Percentiles rank a stretch among this genome's conserved stretches.
Conservation (phyloP, 1,284 basidiomycete species). For the Moniliella sp. region DNA sequence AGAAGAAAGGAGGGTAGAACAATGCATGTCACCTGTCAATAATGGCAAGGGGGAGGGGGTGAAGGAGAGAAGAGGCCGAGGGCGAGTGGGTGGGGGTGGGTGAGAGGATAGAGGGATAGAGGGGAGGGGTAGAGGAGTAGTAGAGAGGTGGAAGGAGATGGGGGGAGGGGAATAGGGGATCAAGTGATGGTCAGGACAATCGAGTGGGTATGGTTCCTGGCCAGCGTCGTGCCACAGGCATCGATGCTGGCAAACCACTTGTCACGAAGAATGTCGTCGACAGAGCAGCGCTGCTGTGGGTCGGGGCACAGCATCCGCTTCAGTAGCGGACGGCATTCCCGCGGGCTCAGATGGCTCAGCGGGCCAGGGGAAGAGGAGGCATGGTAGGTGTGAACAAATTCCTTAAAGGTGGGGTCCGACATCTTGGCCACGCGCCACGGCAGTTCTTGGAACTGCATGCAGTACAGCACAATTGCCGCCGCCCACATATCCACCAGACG, state of each 20-base stretch:
- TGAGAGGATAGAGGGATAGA: too few relatives aligned
- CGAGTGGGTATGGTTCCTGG: constrained; percentile 1
- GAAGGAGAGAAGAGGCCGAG: too few relatives aligned
- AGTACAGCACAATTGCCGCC: constrained; percentile 87
- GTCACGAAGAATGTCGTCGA: constrained; percentile 66
- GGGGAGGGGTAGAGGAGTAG: too few relatives aligned
- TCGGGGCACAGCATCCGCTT: constrained; percentile 91
- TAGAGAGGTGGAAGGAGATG: too few relatives aligned
- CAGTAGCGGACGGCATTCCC: constrained; percentile 61
- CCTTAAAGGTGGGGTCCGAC: constrained; percentile 58
- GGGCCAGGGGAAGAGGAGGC: constrained; percentile 36
- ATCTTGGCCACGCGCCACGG: constrained; percentile 80
- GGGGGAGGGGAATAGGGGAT: too few relatives aligned
- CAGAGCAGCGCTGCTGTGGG: constrained; percentile 53
- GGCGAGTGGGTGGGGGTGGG: too few relatives aligned
- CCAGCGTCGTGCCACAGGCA: constrained; percentile 1
- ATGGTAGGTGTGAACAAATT: constrained; percentile 52
- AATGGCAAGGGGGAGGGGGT: too few relatives aligned
- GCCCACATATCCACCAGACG: constrained; percentile 95
- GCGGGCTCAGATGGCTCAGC: constrained; percentile 64
- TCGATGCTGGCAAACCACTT: constrained; percentile 45
- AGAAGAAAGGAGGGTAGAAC: too few relatives aligned
- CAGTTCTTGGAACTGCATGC: constrained; percentile 42
- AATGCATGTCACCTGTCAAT: too few relatives aligned
- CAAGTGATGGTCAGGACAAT: neutral